These are phyloP conservation scores for Umbelopsis sp. DNA, from an alignment of 192 early-diverging fungal genomes.

Conservation along the genomic window DNA sequence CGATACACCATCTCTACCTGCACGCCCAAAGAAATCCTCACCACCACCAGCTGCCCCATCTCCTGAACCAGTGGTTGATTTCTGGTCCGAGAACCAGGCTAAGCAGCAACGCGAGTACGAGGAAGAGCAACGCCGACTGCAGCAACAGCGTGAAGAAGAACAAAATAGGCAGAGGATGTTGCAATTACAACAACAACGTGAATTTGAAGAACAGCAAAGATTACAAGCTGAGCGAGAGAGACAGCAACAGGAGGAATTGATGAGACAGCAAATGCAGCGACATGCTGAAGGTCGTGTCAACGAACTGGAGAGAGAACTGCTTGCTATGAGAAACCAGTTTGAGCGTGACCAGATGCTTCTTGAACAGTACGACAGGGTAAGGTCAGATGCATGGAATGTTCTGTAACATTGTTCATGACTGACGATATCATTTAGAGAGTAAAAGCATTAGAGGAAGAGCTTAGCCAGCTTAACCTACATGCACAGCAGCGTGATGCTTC, in stretches of 20 bases:
- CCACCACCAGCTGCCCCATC: conserved; percentile 50
- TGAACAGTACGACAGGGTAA: conserved; percentile 83
- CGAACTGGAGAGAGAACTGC: conserved; percentile 81
- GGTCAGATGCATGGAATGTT: neutral
- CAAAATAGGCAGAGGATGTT: conserved; percentile 65
- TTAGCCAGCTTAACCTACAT: conserved; percentile 68
- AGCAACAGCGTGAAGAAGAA: conserved; percentile 61
- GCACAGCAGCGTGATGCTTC: conserved; percentile 72
- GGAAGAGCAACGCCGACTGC: conserved; percentile 62
- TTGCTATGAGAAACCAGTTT: conserved; percentile 73
- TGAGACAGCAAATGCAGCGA: conserved; percentile 81
- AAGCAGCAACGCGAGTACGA: conserved; percentile 67
- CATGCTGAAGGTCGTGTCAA: conserved; percentile 77
- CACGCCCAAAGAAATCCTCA: conserved; percentile 36
- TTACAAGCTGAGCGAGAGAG: conserved; percentile 71
- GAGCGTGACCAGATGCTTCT: conserved; percentile 83
- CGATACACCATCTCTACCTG: conserved; percentile 65
- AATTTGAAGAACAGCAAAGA: conserved; percentile 78
- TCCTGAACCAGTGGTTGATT: conserved; percentile 60
- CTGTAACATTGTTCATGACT: neutral
- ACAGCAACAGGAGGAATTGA: conserved; percentile 71
- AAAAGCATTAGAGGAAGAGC: conserved; percentile 84
- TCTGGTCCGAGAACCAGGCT: conserved; percentile 64
- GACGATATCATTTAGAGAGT: conserved; percentile 56
- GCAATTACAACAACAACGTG: conserved; percentile 68